Evolutionary conservation across 352 stramenopile species (phyloP).

Genomic region (Phytophthora brassicae): DNA sequence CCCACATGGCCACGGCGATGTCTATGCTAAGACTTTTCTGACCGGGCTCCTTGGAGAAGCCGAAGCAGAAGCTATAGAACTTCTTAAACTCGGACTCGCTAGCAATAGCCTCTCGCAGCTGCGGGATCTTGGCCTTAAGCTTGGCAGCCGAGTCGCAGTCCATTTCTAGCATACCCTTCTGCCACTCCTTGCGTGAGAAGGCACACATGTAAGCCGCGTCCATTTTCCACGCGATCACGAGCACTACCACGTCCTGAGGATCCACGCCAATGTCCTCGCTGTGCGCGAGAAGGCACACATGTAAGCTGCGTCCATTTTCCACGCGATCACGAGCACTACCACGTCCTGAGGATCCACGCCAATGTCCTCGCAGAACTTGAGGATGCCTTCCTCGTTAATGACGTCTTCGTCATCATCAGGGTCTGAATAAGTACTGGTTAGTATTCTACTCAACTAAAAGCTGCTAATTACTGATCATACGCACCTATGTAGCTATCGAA

Average conservation of each 20-base stretch:
- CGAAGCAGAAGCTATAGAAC: slow-evolving; percentile 89
- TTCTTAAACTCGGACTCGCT: slow-evolving; percentile 68
- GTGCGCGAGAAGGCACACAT: slow-evolving; percentile 86
- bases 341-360: slow-evolving; percentile 76
- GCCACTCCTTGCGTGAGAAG: slow-evolving; percentile 86
- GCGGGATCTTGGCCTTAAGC: slow-evolving; percentile 59
- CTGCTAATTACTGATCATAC: neutral
- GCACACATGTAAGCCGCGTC: slow-evolving; percentile 82
- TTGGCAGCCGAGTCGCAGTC: slow-evolving; percentile 66
- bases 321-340: slow-evolving; percentile 82
- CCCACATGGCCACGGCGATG: slow-evolving; percentile 87
- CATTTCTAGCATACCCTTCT: slow-evolving; percentile 76
- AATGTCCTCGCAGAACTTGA: slow-evolving; percentile 83
- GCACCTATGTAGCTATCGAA: slow-evolving; percentile 70
- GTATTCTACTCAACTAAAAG: neutral
- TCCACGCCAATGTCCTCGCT: slow-evolving; percentile 79
- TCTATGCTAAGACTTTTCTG: slow-evolving; percentile 87
- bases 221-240: slow-evolving; percentile 90
- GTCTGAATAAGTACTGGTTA: slow-evolving; percentile 15
- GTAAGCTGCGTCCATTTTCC: slow-evolving; percentile 85
- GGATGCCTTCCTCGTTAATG: slow-evolving; percentile 76
- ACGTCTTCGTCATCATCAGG: slow-evolving; percentile 58
- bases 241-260: slow-evolving; percentile 73
- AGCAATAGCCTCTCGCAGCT: slow-evolving; percentile 57
- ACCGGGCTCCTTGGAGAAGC: slow-evolving; percentile 87